Base-by-base conservation (phyloP, 441 rosid species). In the Jatropha multifida region DNA sequence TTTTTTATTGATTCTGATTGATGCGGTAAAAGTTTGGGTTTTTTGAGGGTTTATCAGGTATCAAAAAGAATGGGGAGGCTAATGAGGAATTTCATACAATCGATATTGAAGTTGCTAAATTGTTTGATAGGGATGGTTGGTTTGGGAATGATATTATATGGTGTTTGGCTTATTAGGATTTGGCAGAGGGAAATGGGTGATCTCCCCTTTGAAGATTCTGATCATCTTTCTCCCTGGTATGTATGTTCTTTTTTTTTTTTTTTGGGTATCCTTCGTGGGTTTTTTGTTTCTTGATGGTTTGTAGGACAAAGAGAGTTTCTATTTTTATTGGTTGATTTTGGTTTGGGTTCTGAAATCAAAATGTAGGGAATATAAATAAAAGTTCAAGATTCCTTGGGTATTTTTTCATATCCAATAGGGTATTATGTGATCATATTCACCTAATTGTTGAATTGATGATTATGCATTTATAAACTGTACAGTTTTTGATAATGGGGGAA, bases 111-210 rank as follows among this genome's bases (percentile, higher is more conserved):
- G 87, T 79, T 92, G 76, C 81, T 88, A 78, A 95, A 95, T 87
- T 89, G 87, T 14, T 51, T 88, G 20, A 71, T 88, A 7, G 99
- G 98, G 40, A 92, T 95, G 96, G 90, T 88, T 79, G 98, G 98
- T 18, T 62, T 90, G 59, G 91, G 89, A 48, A 84, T 87, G 94
- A 76, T 93, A 18, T 60, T 93, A 65, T 92, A 88, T 79, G 80
- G 88, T n/a, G 81, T 87, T 68, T 93, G 98, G 98, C 80, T 92
- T 44, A 80, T 90, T 65, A 81, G 89, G 82, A 87, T 79, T 78
- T 93, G 99, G 98, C 83, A 87, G 77, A 85, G 86, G 74, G 85
- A 89, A 79, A 82, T 73, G 74, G 92, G 88, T 55, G 81, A 83
- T 58, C 76, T 83, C 4, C 95, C 95, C 15, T 81, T 86, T 70